Conservation (phyloP, 768 basidiomycete genomes). For the Boletus rubropictus region DNA sequence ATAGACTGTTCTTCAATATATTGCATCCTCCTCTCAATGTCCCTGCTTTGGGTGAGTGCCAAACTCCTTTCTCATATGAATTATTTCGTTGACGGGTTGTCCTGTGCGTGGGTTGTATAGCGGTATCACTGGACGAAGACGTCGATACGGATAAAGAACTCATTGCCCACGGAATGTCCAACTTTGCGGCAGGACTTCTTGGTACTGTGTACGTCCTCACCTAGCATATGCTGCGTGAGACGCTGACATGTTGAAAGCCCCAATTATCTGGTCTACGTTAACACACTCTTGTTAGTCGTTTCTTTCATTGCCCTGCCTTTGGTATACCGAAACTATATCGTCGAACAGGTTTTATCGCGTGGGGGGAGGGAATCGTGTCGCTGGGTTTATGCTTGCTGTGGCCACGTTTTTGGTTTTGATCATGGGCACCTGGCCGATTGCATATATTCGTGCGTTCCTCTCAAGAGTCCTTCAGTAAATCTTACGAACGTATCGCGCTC, state of each 20-base stretch:
- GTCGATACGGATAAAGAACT: constrained; percentile 91
- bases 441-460: constrained; percentile 72
- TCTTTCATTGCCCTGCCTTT: constrained; percentile 1
- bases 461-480: neutral
- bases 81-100: neutral
- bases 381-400: constrained; percentile 79
- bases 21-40: constrained; percentile 85
- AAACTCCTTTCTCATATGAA: neutral
- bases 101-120: constrained; percentile 31
- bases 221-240: neutral
- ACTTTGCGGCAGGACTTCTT: constrained; percentile 70
- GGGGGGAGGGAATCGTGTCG: constrained; percentile 77
- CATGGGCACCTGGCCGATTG: constrained; percentile 84
- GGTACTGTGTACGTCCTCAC: constrained; percentile 65
- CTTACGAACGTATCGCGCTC: neutral
- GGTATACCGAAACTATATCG: neutral
- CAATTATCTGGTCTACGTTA: constrained; percentile 84
- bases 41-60: constrained; percentile 67
- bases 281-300: constrained; percentile 62
- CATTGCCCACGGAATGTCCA: constrained; percentile 88
- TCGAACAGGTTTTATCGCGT: constrained; percentile 77
- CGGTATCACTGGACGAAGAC: constrained; percentile 84
- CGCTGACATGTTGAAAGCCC: constrained; percentile 41
- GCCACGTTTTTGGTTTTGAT: constrained; percentile 68
- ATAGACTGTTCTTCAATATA: constrained; percentile 79